Percentiles rank a stretch among this genome's conserved stretches.
phyloP scores from a whole-genome alignment of 2,329 filamentous ascomycete genomes.

The Chaetoscypha palmicola region DNA sequence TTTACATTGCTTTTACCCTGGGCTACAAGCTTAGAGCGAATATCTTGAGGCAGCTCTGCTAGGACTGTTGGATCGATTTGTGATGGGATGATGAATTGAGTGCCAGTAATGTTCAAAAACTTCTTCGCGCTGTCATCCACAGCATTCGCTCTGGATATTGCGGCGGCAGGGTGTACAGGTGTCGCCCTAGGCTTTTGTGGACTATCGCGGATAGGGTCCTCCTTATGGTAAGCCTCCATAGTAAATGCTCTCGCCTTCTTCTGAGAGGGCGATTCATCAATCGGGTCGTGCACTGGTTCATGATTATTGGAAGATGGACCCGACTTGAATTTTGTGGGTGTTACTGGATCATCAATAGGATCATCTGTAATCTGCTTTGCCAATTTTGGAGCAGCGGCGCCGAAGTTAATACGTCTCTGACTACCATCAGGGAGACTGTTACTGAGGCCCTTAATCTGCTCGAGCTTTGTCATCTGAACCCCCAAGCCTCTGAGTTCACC shows the following conservation, averaged over 20 bases:
- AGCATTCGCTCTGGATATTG: constrained; percentile 41
- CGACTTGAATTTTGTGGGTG: constrained; percentile 31
- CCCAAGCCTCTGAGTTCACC: constrained; percentile 91
- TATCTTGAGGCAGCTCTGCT: constrained; percentile 76
- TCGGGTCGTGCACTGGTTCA: constrained; percentile 20
- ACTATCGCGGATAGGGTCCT: constrained; percentile 51
- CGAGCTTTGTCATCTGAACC: constrained; percentile 87
- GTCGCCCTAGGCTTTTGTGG: constrained; percentile 42
- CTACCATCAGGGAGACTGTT: constrained; percentile 60
- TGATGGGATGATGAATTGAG: constrained; percentile 84
- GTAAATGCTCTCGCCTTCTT: constrained; percentile 19
- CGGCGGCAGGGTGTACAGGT: constrained; percentile 45
- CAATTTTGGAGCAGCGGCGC: constrained; percentile 37
- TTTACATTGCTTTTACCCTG: constrained; percentile 37
- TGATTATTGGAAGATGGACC: constrained; percentile 16
- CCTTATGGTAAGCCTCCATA: constrained; percentile 6
- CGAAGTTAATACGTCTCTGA: constrained; percentile 73
- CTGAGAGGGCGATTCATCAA: constrained; percentile 25
- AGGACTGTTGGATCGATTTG: constrained; percentile 78
- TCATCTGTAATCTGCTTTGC: constrained; percentile 34
- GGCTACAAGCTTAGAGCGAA: constrained; percentile 65
- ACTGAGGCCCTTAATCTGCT: constrained; percentile 58
- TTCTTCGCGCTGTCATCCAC: constrained; percentile 49
- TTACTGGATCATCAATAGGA: constrained; percentile 45
- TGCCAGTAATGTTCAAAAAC: constrained; percentile 72